Base-by-base conservation (phyloP, 768 basidiomycete genomes). In the Wakefieldia striispora region DNA sequence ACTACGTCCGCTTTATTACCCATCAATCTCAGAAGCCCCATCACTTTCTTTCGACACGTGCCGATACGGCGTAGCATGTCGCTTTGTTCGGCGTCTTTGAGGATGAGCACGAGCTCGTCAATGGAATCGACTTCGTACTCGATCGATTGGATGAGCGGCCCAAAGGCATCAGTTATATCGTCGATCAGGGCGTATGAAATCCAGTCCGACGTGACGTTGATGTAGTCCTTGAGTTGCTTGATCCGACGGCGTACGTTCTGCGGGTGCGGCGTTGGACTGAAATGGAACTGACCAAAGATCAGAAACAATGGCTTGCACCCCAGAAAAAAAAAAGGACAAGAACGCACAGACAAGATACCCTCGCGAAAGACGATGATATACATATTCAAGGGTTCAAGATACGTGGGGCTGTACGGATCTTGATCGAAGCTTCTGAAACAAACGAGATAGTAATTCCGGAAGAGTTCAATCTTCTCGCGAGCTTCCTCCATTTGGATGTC, bases 1-100 rank as follows among this genome's bases (percentile, higher is more conserved):
- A 99, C 97, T 55, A 99, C 97, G 66, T 99, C 97, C 46, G 97
- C 97, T 74, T 99, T 99, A 71, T 97, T 98, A 21, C 97, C 97
- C 95, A 99, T 98, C 47, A 99, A 73, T 55, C 97, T 74, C 47
- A 99, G 69, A 24, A 99, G 71, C 16, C 97, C 97, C 97, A 99
- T 98, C 57, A 99, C 97, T 72, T 99, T 98, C 79, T 98, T 99
- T 53, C 97, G 79, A 66, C 97, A 98, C 0, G 92, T 97, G 29
- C 97, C 97, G 61, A 98, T 99, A 59, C 95, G 76, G 58, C 95
- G 76, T 60, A 99, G 73, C 97, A 99, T 99, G 74, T 99, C 97
- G 57, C 86, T 95, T 72, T 97, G 95, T 17, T 68, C 66, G 5
- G 66, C 60, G 1, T 62, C 68, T 33, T 95, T 97, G 50, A 99